Percentiles rank a stretch among this genome's conserved stretches.
phyloP scores from a whole-genome alignment of 2,329 filamentous ascomycete species.

The Trichoderma atroviride region DNA sequence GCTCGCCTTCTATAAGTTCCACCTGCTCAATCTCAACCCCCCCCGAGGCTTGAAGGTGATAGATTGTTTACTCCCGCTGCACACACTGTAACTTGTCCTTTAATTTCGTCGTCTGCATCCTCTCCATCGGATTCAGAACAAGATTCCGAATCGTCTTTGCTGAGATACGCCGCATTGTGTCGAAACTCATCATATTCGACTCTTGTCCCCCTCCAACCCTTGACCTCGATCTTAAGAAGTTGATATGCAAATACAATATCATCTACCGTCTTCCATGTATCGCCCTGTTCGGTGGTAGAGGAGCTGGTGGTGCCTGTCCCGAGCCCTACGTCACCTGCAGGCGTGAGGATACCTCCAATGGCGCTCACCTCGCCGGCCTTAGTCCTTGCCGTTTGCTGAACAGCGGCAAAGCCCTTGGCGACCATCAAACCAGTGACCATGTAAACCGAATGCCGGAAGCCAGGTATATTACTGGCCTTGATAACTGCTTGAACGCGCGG shows the following conservation, averaged over 20 bases:
- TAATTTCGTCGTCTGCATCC: background rate
- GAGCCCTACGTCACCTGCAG: slow-evolving; percentile 3
- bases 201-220: slow-evolving; percentile 1
- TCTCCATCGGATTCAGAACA: background rate
- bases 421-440: slow-evolving; percentile 14
- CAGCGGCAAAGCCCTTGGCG: slow-evolving; percentile 4
- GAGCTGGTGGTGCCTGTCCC: background rate
- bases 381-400: background rate
- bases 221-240: slow-evolving; percentile 12
- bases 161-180: slow-evolving; percentile 5
- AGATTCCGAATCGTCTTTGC: background rate
- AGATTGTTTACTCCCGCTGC: background rate
- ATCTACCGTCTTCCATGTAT: background rate
- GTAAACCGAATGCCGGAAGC: background rate
- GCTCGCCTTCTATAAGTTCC: background rate
- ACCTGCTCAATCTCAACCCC: background rate
- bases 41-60: background rate
- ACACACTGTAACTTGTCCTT: background rate
- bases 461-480: background rate
- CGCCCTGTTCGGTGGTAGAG: background rate
- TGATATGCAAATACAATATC: slow-evolving; percentile 6
- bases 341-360: background rate
- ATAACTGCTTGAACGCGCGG: slow-evolving; percentile 2
- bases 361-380: background rate
- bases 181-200: slow-evolving; percentile 1